These are phyloP conservation scores for Hemileccinum impolitum DNA, from an alignment of 768 basidiomycete genomes.

Conservation along the genomic window DNA sequence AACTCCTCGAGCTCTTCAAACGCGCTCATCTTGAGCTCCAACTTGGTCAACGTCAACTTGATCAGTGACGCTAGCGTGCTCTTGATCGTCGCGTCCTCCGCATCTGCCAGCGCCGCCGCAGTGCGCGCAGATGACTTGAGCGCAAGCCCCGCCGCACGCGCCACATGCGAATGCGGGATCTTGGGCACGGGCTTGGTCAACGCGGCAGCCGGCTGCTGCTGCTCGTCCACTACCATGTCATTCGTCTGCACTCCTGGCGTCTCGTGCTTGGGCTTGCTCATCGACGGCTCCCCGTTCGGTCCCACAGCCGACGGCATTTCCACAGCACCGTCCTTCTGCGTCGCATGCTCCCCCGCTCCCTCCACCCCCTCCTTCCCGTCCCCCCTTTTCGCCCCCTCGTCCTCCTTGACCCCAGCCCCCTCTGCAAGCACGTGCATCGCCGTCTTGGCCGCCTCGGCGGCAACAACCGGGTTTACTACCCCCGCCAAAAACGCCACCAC, in stretches of 20 bases:
- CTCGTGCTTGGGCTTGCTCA: constrained; percentile 6
- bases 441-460: constrained; percentile 90
- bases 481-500: constrained; percentile 97
- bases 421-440: constrained; percentile 77
- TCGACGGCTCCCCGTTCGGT: constrained; percentile 14
- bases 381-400: no score
- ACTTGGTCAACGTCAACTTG: constrained; percentile 78
- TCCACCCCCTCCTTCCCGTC: constrained; percentile 26
- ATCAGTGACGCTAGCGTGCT: constrained; percentile 79
- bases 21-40: constrained; percentile 92
- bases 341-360: constrained; percentile 43
- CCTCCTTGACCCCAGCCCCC: no score
- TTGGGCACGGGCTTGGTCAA: constrained; percentile 32
- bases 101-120: constrained; percentile 72
- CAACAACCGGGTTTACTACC: constrained; percentile 85
- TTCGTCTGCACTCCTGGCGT: constrained; percentile 15
- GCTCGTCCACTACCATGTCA: constrained; percentile 48
- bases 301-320: no score
- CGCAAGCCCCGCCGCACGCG: constrained; percentile 81
- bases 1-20: constrained; percentile 93
- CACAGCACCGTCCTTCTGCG: constrained; percentile 31
- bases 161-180: constrained; percentile 70
- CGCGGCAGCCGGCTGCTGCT: constrained; percentile 10
- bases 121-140: constrained; percentile 87
- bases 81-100: constrained; percentile 80